phyloP scores from a whole-genome alignment of 805 yeast genomes.

The Pichia manshurica region DNA sequence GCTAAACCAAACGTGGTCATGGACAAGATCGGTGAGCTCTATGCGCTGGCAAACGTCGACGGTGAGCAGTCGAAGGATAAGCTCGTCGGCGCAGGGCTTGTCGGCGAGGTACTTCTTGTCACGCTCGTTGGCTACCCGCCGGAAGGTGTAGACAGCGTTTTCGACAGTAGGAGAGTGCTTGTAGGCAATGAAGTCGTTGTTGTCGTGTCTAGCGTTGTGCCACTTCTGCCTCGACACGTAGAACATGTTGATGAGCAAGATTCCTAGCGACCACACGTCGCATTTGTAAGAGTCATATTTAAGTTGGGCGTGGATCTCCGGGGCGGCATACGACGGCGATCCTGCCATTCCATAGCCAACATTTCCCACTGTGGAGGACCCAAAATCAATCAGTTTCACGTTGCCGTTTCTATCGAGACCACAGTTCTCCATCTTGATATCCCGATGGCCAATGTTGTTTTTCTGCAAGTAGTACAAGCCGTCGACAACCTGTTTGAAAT shows the following conservation, averaged over 20 bases:
- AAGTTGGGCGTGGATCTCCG: conserved; percentile 37
- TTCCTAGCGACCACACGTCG: conserved; percentile 49
- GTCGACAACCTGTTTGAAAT: conserved; percentile 37
- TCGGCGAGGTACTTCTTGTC: neutral
- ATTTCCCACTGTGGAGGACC: conserved; percentile 33
- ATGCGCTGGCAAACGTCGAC: neutral
- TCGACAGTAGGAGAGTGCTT: neutral
- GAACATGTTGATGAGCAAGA: conserved; percentile 33
- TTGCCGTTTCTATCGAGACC: conserved; percentile 29
- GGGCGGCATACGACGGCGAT: conserved; percentile 40
- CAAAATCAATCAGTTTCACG: conserved; percentile 47
- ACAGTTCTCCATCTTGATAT: conserved; percentile 44
- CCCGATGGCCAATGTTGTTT: conserved; percentile 39
- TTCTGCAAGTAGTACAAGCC: conserved; percentile 38
- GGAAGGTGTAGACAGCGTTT: neutral
- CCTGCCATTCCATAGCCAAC: conserved; percentile 42
- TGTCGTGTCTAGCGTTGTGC: conserved; percentile 8
- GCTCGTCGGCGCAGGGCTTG: neutral
- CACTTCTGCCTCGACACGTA: conserved; percentile 14
- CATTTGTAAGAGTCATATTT: conserved; percentile 36
- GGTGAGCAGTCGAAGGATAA: conserved; percentile 4
- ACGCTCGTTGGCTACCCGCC: neutral
- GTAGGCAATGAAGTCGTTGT: neutral
- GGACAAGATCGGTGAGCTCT: neutral
- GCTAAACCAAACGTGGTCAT: neutral